Base-by-base conservation (phyloP, 1,284 basidiomycete species). In the Puccinia polysora region DNA sequence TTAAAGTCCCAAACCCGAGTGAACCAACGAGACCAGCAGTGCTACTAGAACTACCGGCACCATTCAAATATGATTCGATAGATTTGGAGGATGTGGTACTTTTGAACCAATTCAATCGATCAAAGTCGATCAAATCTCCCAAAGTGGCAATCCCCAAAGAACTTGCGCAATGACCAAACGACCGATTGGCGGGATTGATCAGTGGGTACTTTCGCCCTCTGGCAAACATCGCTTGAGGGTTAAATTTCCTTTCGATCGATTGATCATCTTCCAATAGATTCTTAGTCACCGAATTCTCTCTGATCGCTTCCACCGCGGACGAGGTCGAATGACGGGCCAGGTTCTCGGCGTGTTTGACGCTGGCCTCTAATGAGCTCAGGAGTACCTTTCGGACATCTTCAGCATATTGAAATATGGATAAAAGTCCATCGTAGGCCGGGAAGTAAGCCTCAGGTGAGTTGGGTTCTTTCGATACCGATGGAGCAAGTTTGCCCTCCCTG, bases 161-260 rank as follows among this genome's bases (percentile, higher is more conserved):
- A 12, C 38, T 55, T 2, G 64, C 50, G 55, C 64, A 56, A 32
- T 43, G 64, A 5, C 52, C 23, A 7, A 25, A 45, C 38, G 50
- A 45, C 36, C 36, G 52, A 3, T 52, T 28, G 38, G 52, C 38
- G 4, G 49, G 38, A 23, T 32, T 65, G 7, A 50, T 36, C 25
- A 67, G 52, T 30, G 25, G 34, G 50, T 40, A 67, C 25, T 55
- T 52, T 55, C 83, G 78, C 47, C 77, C 74, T 20, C 83, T 81
- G 62, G 84, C 85, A 82, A 98, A 99, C 96, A 99, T 98, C 20
- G 90, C 93, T 78, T 94, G 88, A 12, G 95, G 90, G 82, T 92
- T 87, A 83, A 99, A 98, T 12, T 94, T 86, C 8, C 92, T 84
- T 70, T 86, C 85, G 50, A 86, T 87, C 53, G 88, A 84, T 79